A percentile compares a stretch with the other conserved stretches of the same genome.
Conservation (phyloP, 176 grass and related monocot genomes). For the Oryza glaberrima region DNA sequence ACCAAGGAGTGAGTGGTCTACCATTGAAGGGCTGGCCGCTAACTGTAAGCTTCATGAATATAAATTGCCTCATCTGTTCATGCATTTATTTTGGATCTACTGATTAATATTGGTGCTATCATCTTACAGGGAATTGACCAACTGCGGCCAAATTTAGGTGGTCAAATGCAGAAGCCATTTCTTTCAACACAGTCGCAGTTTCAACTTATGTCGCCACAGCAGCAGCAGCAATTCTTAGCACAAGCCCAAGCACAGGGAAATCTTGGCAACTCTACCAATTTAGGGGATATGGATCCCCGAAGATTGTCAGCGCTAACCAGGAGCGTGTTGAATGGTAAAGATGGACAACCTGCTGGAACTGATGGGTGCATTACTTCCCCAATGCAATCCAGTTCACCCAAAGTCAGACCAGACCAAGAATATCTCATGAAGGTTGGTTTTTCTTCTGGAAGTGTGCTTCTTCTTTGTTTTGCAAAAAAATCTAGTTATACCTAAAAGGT, state of each 20-base stretch:
- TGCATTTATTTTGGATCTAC: conserved; percentile 18
- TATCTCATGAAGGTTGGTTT: conserved; percentile 80
- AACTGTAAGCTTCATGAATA: conserved; percentile 62
- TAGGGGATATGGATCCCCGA: conserved; percentile 83
- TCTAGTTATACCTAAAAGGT: conserved; percentile 54
- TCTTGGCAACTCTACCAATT: conserved; percentile 64
- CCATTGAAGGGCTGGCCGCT: conserved; percentile 99
- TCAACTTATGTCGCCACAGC: conserved; percentile 92
- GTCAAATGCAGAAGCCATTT: conserved; percentile 96
- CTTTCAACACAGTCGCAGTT: conserved; percentile 89
- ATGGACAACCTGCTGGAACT: conserved; percentile 70
- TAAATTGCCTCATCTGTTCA: conserved; percentile 26
- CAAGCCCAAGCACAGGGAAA: conserved; percentile 92
- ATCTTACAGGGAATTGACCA: conserved; percentile 81
- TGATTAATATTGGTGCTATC: conserved; percentile 24
- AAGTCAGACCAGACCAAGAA: conserved; percentile 74
- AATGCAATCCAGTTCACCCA: conserved; percentile 82
- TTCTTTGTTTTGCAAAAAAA: conserved; percentile 8
- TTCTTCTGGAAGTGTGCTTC: conserved; percentile 45
- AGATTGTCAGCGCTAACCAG: conserved; percentile 67
- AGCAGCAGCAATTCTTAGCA: conserved; percentile 92
- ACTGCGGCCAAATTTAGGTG: conserved; percentile 79
- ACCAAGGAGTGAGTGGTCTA: conserved; percentile 93
- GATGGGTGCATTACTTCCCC: conserved; percentile 85
- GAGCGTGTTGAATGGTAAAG: conserved; percentile 78